Percentiles rank a stretch among this genome's conserved stretches.
phyloP scores from a whole-genome alignment of 108 stramenopile species.

The Nitzschia sp. region DNA sequence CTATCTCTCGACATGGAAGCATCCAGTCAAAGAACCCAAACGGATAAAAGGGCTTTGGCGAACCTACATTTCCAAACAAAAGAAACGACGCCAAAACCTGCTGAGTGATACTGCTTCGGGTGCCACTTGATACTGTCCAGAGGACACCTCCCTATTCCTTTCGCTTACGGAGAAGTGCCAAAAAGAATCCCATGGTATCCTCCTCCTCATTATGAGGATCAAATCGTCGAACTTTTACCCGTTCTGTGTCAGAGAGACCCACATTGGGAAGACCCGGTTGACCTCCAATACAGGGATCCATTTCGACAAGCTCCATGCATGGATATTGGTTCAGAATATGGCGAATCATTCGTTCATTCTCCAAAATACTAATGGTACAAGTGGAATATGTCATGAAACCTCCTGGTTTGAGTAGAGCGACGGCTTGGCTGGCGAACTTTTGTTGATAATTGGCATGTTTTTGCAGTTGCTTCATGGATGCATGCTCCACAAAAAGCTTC shows the following conservation, averaged over 20 bases:
- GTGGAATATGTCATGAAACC: constrained; percentile 75
- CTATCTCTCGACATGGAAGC: constrained; percentile 19
- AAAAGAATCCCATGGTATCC: constrained; percentile 78
- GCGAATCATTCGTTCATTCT: constrained; percentile 68
- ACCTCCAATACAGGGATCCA: constrained; percentile 6
- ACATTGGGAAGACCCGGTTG: constrained; percentile 42
- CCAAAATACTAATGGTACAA: constrained; percentile 60
- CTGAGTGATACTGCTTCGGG: too few species aligned
- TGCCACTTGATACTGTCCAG: too few species aligned
- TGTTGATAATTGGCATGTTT: constrained; percentile 60
- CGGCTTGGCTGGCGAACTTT: constrained; percentile 52
- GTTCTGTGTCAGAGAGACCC: constrained; percentile 54
- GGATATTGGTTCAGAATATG: constrained; percentile 55
- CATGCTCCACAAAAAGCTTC: constrained; percentile 50
- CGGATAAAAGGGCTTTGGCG: constrained; percentile 4
- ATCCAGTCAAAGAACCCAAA: constrained; percentile 23
- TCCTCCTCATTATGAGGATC: constrained; percentile 46
- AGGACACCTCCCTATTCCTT: too few species aligned
- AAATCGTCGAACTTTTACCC: constrained; percentile 55
- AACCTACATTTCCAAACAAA: constrained; percentile 8
- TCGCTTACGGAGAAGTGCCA: constrained; percentile 63
- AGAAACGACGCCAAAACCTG: neutral
- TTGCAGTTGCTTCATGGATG: constrained; percentile 38
- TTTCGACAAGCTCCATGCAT: constrained; percentile 60
- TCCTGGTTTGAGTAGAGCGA: constrained; percentile 56